Evolutionary conservation across 176 grass and related monocot genomes (phyloP).

Genomic region (Aegilops speltoides): DNA sequence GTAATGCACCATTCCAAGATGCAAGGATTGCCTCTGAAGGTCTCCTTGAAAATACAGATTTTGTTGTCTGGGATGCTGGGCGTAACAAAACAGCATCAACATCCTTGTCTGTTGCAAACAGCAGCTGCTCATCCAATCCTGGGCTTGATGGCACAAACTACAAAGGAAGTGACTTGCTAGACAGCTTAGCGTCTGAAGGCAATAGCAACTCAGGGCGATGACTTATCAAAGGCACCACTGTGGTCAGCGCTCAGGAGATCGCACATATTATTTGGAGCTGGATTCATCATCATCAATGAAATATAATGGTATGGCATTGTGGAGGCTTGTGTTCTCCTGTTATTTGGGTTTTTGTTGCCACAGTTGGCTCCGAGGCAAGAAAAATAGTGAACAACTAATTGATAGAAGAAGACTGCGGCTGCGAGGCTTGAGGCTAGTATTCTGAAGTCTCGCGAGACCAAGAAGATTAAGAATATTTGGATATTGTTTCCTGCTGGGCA

Average conservation of each 20-base stretch:
- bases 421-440: not conserved
- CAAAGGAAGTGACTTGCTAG: slow-evolving; percentile 36
- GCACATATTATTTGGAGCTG: not conserved
- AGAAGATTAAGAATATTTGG: not conserved
- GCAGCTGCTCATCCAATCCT: not conserved
- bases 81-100: not conserved
- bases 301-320: not conserved
- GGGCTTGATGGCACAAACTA: not conserved
- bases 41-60: slow-evolving; percentile 44
- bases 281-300: not conserved
- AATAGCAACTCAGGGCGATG: slow-evolving; percentile 11
- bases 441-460: not conserved
- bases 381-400: not conserved
- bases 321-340: not conserved
- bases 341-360: not conserved
- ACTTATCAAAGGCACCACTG: not conserved
- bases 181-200: slow-evolving; percentile 16
- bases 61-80: slow-evolving; percentile 9
- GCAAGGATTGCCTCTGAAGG: not conserved
- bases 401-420: not conserved
- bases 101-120: not conserved
- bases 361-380: not conserved
- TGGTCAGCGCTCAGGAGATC: not conserved
- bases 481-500: not conserved
- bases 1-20: not conserved